A percentile compares a stretch with the other conserved stretches of the same genome.
Conservation (phyloP, 2,329 filamentous ascomycete species). For the Cladosporium sp. region DNA sequence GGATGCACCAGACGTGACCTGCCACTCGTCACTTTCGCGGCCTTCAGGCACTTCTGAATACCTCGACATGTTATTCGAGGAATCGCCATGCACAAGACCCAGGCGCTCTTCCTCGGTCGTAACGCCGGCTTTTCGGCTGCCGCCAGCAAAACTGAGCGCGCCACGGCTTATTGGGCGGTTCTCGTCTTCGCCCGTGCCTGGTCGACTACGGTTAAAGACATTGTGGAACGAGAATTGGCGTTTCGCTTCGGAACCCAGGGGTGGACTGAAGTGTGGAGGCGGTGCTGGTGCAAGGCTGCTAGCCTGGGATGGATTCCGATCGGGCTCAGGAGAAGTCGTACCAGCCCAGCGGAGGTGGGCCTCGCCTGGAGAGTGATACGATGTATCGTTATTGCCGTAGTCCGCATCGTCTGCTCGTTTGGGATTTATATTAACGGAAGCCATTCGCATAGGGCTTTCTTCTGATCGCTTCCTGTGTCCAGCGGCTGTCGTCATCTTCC, state of each 20-base stretch:
- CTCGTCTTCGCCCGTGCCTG: constrained; percentile 29
- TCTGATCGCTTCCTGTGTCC: constrained; percentile 28
- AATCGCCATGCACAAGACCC: constrained; percentile 41
- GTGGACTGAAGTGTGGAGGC: constrained; percentile 53
- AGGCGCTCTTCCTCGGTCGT: constrained; percentile 43
- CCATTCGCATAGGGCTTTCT: constrained; percentile 39
- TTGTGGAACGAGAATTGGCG: constrained; percentile 93
- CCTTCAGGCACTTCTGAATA: constrained; percentile 26
- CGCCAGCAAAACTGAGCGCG: constrained; percentile 37
- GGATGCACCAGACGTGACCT: constrained; percentile 33
- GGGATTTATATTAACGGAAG: constrained; percentile 39
- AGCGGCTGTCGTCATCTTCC: constrained; percentile 24
- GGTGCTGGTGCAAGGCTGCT: constrained; percentile 52
- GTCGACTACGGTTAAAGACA: constrained; percentile 66
- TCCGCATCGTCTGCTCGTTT: constrained; percentile 32
- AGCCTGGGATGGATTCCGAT: constrained; percentile 47
- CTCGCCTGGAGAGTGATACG: constrained; percentile 43
- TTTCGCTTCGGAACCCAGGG: constrained; percentile 46
- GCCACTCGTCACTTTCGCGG: constrained; percentile 37
- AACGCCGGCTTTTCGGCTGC: constrained; percentile 27
- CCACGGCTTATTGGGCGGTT: constrained; percentile 38
- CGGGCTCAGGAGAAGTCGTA: constrained; percentile 37
- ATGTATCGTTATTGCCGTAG: constrained; percentile 54
- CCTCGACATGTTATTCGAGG: constrained; percentile 23
- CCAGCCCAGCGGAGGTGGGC: constrained; percentile 54